Base-by-base conservation (phyloP, 2,329 filamentous ascomycete species). In the Hirsutella thompsonii region DNA sequence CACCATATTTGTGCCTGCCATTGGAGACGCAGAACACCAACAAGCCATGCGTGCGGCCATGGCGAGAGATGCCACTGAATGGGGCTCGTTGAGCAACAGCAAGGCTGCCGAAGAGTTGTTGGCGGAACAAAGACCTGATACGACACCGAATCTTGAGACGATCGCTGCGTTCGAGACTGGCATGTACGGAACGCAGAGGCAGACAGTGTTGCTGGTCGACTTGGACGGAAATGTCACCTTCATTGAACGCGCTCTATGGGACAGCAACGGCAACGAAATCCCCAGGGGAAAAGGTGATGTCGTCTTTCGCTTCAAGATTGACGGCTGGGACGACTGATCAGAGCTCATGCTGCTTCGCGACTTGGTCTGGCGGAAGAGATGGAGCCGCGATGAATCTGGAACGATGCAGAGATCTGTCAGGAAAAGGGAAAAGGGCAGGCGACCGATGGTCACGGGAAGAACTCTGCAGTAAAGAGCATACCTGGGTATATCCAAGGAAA, bases 121-220 rank as follows among this genome's bases (percentile, higher is more conserved):
- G 28, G 50, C 54, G 4, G 56, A 62, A 34, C 55, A 63, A 37
- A 57, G 58, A 20, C 64, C 67, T 2, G 64, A 66, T 14, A 52
- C 59, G 8, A 51, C 53, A 26, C 55, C 47, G 42, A 55, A 43
- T 20, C 40, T 33, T 8, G 41, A 37, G 20, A 43, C 46, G 0
- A 45, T 48, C 14, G 65, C 57, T 35, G 65, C 64, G 2, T 77
- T 75, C 47, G 70, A 72, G 52, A 72, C 67, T 5, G 77, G 77
- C 2, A 61, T 77, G 47, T 81, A 81, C 49, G 77, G 77, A 4
- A 81, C 77, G 5, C 77, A 81, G 57, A 61, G 77, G 30, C 77
- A 81, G 60, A 81, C 76, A 0, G 60, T 80, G 13, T 57, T 81
- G 13, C 57, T 80, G 36, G 70, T 81, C 6, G 75, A 79, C 49